phyloP scores from a whole-genome alignment of 2,329 filamentous ascomycete genomes.

The Arthrinium phaeospermum region DNA sequence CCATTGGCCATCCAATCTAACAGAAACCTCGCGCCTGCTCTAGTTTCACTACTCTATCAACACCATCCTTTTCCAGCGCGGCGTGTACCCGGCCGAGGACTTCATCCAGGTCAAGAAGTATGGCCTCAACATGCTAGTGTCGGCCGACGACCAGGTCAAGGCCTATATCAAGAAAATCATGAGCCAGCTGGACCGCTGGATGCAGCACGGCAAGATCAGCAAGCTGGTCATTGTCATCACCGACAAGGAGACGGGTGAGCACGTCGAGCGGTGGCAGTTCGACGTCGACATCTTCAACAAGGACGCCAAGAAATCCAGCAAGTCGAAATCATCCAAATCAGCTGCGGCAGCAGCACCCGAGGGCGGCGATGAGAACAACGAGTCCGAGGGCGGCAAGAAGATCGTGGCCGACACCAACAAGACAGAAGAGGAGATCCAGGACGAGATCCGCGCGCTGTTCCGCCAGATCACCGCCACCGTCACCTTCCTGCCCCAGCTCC shows the following conservation, averaged over 20 bases:
- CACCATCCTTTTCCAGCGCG: conserved; percentile 90
- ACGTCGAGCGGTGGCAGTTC: conserved; percentile 98
- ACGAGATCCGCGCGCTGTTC: conserved; percentile 96
- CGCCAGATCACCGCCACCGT: conserved; percentile 97
- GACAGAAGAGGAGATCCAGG: conserved; percentile 90
- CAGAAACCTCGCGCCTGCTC: not conserved
- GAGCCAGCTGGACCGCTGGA: conserved; percentile 97
- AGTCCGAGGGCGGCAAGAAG: conserved; percentile 37
- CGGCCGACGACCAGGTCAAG: conserved; percentile 96
- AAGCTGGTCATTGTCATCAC: conserved; percentile 97
- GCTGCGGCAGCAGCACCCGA: conserved; percentile 59
- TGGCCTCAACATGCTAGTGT: conserved; percentile 97
- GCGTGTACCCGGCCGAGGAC: conserved; percentile 90
- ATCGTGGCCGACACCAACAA: conserved; percentile 64
- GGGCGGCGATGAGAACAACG: conserved; percentile 31
- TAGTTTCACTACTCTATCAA: conserved; percentile 98
- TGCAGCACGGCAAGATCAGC: conserved; percentile 94
- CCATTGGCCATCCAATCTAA: not conserved
- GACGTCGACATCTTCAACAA: conserved; percentile 65
- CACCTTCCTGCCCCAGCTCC: conserved; percentile 92
- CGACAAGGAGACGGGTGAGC: conserved; percentile 94
- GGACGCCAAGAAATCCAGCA: conserved; percentile 42
- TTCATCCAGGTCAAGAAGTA: conserved; percentile 99
- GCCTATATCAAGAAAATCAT: conserved; percentile 99
- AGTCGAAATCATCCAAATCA: conserved; percentile 43